Percentiles rank a stretch among this genome's conserved stretches.
Evolutionary conservation across 2,329 filamentous ascomycete genomes (phyloP).

Genomic region (Fusarium sp.): DNA sequence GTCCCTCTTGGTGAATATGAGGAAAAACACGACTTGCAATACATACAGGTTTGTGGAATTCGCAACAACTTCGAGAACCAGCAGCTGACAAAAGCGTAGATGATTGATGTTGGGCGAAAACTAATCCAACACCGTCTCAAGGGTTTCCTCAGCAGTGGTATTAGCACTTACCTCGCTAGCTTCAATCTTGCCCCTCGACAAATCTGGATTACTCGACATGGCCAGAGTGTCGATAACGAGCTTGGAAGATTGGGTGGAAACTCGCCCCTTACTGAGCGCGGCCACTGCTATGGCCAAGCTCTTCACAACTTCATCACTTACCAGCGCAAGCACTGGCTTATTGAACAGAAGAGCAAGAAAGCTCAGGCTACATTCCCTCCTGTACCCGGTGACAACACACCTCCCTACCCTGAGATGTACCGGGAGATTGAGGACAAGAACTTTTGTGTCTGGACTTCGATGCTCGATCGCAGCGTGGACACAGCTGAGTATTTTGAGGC

Average conservation of each 20-base stretch:
- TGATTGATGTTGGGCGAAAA: slow-evolving; percentile 97
- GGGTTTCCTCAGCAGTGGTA: slow-evolving; percentile 90
- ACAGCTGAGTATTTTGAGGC: slow-evolving; percentile 88
- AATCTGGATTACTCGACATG: slow-evolving; percentile 98
- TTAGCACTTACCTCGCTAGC: slow-evolving; percentile 93
- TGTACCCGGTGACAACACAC: slow-evolving; percentile 87
- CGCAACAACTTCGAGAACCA: background rate
- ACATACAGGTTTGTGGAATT: slow-evolving; percentile 72
- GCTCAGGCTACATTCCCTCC: slow-evolving; percentile 87
- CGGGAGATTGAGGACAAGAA: slow-evolving; percentile 80
- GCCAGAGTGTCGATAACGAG: slow-evolving; percentile 88
- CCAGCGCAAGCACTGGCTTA: slow-evolving; percentile 83
- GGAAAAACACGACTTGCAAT: slow-evolving; percentile 89
- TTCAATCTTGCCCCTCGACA: slow-evolving; percentile 96
- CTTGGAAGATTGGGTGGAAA: slow-evolving; percentile 91
- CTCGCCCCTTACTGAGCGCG: slow-evolving; percentile 82
- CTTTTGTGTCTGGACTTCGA: slow-evolving; percentile 98
- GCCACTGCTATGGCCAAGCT: slow-evolving; percentile 79
- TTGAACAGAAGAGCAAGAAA: slow-evolving; percentile 81
- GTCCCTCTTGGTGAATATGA: slow-evolving; percentile 90
- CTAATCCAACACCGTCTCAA: slow-evolving; percentile 89
- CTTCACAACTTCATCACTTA: slow-evolving; percentile 85
- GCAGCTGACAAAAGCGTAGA: slow-evolving; percentile 58
- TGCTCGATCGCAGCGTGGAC: slow-evolving; percentile 89
- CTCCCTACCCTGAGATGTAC: slow-evolving; percentile 88